Evolutionary conservation across 495 filamentous ascomycete species (phyloP), one percentile per base, ranked within the genome.

Genomic region (Sphaerosporella brunnea): DNA sequence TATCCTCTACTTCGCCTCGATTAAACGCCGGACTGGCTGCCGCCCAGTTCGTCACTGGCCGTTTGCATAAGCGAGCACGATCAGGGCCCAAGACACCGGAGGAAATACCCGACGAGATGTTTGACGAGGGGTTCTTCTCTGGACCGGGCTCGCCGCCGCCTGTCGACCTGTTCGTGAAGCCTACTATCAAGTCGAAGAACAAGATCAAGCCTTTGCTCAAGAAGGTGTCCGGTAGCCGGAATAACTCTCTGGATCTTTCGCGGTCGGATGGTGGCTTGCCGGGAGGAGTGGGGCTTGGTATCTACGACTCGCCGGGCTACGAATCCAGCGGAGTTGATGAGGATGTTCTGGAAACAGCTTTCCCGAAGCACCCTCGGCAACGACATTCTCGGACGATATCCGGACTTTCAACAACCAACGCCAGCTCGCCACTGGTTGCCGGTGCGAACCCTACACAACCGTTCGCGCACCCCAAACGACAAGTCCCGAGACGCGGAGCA

Each of bases 191-290:
- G 15, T 49, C 57, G 38, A 49, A 54, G 4, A 57, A 49, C 25
- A 60, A 60, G 51, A 61, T 61, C 56, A 61, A 61, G 43, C 58
- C 58, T 20, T 45, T 61, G 7, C 15, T 61, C 30, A 61, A 60
- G 43, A 57, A 62, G n/a, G 57, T 60, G 30, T 62, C 53, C 40
- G 53, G 44, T 11, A 56, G 57, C 15, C 43, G 57, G 24, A 45
- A 50, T 10, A 61, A 61, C 47, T 61, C 58, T 23, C 40, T 61
- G 20, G 58, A 61, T 38, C 30, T 61, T 26, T 61, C 57, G 26
- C 51, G 58, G 52, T 60, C 58, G 26, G 58, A 60, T 40, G 58
- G 58, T 25, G 58, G 58, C 11, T 39, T 62, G 9, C 57, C 57
- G 21, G 50, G 47, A 39, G 57, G 53, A 38, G 53, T 61, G 26